Conservation (phyloP, 257 asterid species). For the Jasminum sambac region DNA sequence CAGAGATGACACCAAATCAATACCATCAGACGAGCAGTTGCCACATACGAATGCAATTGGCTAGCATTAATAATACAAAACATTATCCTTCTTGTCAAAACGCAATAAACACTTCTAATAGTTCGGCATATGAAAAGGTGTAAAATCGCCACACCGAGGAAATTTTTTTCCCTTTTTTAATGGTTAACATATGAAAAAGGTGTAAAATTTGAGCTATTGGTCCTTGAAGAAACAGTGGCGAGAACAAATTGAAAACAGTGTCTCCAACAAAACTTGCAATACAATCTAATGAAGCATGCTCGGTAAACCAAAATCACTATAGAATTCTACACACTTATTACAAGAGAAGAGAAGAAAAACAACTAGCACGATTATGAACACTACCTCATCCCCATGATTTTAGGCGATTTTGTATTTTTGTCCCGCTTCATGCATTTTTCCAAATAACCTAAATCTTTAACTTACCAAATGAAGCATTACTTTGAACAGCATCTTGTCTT, state of each 20-base stretch:
- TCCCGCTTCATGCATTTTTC: slow-evolving; percentile 1
- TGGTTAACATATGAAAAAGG: too few relatives aligned
- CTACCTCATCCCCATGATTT: slow-evolving; percentile 6
- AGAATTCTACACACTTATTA: slow-evolving; percentile 22
- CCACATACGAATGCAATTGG: too few relatives aligned
- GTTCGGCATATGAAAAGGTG: too few relatives aligned
- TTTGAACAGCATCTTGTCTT: not conserved
- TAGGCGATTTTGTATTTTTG: slow-evolving; percentile 13
- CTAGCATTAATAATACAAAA: too few relatives aligned
- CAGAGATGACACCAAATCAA: too few relatives aligned
- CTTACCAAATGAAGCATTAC: slow-evolving; percentile 21
- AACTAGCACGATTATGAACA: slow-evolving; percentile 31
- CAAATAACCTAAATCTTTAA: slow-evolving; percentile 14
- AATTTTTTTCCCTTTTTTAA: too few relatives aligned
- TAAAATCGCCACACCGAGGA: too few relatives aligned
- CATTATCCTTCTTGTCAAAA: too few relatives aligned
- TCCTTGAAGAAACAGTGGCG: not conserved
- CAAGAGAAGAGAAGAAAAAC: slow-evolving; percentile 11
- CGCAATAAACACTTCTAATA: too few relatives aligned
- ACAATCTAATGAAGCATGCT: not conserved
- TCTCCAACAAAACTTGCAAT: not conserved
- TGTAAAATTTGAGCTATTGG: not conserved
- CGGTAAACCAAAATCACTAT: slow-evolving; percentile 9
- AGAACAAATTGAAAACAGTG: not conserved
- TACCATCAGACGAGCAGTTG: too few relatives aligned